Evolutionary conservation across 179 eudicot species (phyloP).

Genomic region (Camellia oleifera): DNA sequence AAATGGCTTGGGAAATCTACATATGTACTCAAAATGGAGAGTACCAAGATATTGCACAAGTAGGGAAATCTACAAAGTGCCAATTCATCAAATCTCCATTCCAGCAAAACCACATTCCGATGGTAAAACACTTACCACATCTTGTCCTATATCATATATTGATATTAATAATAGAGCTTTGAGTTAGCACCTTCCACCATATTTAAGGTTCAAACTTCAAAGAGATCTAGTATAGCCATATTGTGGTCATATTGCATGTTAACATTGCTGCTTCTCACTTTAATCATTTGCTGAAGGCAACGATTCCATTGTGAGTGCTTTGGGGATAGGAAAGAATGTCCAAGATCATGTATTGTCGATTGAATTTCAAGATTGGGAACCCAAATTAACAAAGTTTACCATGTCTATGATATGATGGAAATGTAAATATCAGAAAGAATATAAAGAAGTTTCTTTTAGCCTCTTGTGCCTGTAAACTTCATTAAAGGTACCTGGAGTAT

Average conservation of each 20-base stretch:
- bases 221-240: background rate
- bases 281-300: background rate
- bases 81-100: background rate
- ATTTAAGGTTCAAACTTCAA: background rate
- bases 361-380: background rate
- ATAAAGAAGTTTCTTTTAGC: background rate
- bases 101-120: background rate
- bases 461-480: background rate
- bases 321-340: background rate
- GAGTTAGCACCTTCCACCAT: background rate
- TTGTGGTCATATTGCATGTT: background rate
- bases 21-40: too few relatives aligned
- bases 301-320: background rate
- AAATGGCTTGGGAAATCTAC: too few relatives aligned
- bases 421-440: background rate
- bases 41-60: background rate
- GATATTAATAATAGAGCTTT: background rate
- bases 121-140: background rate
- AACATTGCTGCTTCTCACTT: background rate
- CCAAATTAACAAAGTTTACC: background rate
- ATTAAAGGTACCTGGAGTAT: slow-evolving; percentile 75
- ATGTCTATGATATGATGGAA: background rate
- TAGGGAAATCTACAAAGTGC: background rate
- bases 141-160: too few relatives aligned
- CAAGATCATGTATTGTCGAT: background rate